phyloP scores from a whole-genome alignment of 306 rosid genomes.

The Dryas drummondii region DNA sequence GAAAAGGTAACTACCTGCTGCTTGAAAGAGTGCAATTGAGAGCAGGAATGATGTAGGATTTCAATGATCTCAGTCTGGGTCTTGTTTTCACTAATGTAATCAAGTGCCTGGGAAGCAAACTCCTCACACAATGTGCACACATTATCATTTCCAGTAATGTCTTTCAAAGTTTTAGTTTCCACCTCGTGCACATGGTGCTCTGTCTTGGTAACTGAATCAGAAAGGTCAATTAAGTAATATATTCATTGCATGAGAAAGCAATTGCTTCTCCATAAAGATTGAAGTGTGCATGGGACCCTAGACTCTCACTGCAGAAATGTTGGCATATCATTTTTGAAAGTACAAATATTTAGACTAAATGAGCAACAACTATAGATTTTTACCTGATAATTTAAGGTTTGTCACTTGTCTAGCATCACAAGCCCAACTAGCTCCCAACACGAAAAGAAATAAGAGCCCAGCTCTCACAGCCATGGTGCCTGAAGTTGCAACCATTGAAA shows the following conservation, averaged over 20 bases:
- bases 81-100: constrained; percentile 59
- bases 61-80: constrained; percentile 67
- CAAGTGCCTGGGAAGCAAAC: constrained; percentile 62
- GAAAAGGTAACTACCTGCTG: constrained; percentile 43
- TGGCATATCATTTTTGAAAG: background rate
- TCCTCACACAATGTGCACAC: constrained; percentile 76
- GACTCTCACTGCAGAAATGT: background rate
- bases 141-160: constrained; percentile 29
- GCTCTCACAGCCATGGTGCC: constrained; percentile 55
- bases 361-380: background rate
- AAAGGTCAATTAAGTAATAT: constrained; percentile 7
- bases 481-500: constrained; percentile 18
- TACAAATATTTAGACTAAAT: background rate
- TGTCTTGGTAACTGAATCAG: constrained; percentile 37
- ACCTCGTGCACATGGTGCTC: constrained; percentile 26
- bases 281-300: background rate
- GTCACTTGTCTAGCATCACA: constrained; percentile 47
- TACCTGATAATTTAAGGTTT: constrained; percentile 19
- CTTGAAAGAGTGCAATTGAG: constrained; percentile 38
- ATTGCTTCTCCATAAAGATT: background rate
- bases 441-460: constrained; percentile 51
- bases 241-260: constrained; percentile 1
- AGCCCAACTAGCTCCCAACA: constrained; percentile 55
- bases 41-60: constrained; percentile 49
- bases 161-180: constrained; percentile 21